A percentile compares a stretch with the other conserved stretches of the same genome.
Evolutionary conservation across 2,329 filamentous ascomycete species (phyloP).

Genomic region (Chaetomium strumarium): DNA sequence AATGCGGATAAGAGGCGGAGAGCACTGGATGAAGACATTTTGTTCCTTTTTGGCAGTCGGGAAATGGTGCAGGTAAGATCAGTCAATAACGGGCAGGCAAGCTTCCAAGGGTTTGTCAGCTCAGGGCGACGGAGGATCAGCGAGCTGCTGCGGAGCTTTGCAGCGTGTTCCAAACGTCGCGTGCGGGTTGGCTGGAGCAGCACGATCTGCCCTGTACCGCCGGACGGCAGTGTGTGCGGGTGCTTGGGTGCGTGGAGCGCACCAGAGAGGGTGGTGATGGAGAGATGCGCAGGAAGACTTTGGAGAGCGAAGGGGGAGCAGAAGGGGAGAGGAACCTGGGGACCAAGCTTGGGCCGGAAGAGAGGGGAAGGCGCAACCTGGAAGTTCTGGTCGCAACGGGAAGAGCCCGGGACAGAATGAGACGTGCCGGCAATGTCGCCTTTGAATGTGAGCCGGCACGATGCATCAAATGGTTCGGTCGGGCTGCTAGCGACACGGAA

Average conservation of each 20-base stretch:
- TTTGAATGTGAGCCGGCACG: not conserved
- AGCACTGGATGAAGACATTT: conserved; percentile 20
- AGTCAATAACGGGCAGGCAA: not conserved
- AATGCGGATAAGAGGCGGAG: conserved; percentile 15
- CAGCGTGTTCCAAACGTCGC: not conserved
- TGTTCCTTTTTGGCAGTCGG: not conserved
- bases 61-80: not conserved
- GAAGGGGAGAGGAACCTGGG: not conserved
- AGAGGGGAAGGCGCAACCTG: not conserved
- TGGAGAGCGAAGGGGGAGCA: not conserved
- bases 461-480: conserved; percentile 7
- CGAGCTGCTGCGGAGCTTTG: conserved; percentile 8
- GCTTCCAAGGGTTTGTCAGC: not conserved
- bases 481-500: not conserved
- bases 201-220: not conserved
- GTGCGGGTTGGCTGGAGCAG: conserved; percentile 7
- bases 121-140: not conserved
- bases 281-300: not conserved
- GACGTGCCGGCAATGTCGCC: conserved; percentile 14
- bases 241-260: not conserved
- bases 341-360: not conserved
- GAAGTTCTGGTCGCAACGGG: not conserved
- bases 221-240: not conserved
- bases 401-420: conserved; percentile 1
- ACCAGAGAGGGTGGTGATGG: not conserved